These are phyloP conservation scores for Colletotrichum lentis DNA, from an alignment of 2,329 filamentous ascomycete genomes.

Conservation along the genomic window DNA sequence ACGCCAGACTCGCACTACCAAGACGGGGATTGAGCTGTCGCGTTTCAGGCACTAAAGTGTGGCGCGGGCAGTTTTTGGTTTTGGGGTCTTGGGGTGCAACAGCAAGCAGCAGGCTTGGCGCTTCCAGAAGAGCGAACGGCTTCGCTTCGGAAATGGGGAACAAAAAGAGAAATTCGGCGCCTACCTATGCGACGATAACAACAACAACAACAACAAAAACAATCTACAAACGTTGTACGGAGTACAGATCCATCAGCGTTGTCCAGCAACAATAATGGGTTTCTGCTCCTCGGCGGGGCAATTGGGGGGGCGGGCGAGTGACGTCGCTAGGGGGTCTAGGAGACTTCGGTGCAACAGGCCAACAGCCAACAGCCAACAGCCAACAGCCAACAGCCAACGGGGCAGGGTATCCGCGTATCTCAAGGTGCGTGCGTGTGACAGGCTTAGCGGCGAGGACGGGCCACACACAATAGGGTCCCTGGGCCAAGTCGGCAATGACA, in stretches of 20 bases:
- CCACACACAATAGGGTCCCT: slow-evolving; percentile 25
- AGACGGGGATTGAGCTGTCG: slow-evolving; percentile 12
- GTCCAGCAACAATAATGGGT: slow-evolving; percentile 11
- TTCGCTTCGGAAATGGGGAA: neutral
- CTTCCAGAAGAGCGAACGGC: too few species aligned
- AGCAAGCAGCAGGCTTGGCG: too few species aligned
- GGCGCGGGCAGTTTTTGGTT: slow-evolving; percentile 21
- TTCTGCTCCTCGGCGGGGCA: slow-evolving; percentile 15
- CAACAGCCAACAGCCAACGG: slow-evolving; percentile 15
- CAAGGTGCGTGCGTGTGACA: slow-evolving; percentile 23
- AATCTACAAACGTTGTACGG: too few species aligned
- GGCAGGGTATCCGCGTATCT: neutral
- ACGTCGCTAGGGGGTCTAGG: slow-evolving; percentile 29
- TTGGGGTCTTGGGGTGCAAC: neutral
- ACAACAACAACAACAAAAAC: too few species aligned
- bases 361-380: slow-evolving; percentile 16
- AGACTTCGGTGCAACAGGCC: too few species aligned
- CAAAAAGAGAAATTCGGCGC: neutral
- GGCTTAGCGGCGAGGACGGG: slow-evolving; percentile 23
- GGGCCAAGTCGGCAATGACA: slow-evolving; percentile 11
- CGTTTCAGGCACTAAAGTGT: slow-evolving; percentile 29
- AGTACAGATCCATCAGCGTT: neutral
- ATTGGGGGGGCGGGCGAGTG: slow-evolving; percentile 19
- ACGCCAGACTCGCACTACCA: slow-evolving; percentile 5
- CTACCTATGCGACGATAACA: too few species aligned